Evolutionary conservation across 1,139 yeast genomes (phyloP), one percentile per base, ranked within the genome.

Genomic region (Zygosaccharomyces pseudobailii): DNA sequence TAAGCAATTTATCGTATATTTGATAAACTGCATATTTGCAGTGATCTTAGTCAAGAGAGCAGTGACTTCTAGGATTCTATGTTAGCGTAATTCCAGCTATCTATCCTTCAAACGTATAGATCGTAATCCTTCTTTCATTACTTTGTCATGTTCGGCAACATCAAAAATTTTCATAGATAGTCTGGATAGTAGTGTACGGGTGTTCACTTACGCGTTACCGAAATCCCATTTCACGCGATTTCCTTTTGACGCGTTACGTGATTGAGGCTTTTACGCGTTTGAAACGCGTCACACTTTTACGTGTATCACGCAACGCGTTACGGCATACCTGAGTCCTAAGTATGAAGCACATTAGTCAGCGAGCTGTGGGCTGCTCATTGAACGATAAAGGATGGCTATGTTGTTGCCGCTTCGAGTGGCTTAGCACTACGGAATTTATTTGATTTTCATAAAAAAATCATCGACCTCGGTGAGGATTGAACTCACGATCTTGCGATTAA

Each of bases 401-500:
- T 13, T 13, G 17, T 13, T 13, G 17, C 17, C 17, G 17, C 27
- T 24, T 7, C 28, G 28, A 24, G 28, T 24, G 17, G 17, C 17
- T 13, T 13, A 13, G 17, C 17, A 24, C 28, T 24, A 7, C 2
- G 9, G 28, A 19, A 25, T 28, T 28, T 28, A 21, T 19, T 20
- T 28, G 27, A 25, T 30, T 23, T 20, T 19, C n/a, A 8, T 30
- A 20, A 35, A 41, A 38, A 33, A 45, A 17, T 4, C 28, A 24
- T 8, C 52, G 52, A 49, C 52, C 53, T 45, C 53, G 51, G 53
- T 48, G 53, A 50, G 53, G 53, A 48, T 50, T 44, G 54, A 50
- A 48, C 52, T 50, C 52, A 48, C 54, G 54, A 48, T 50, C 54
- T 50, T 48, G 54, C 54, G 54, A 50, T 50, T 50, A 50, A 50